Conservation (phyloP, 176 grass and related monocot species). For the Dactylis glomerata region DNA sequence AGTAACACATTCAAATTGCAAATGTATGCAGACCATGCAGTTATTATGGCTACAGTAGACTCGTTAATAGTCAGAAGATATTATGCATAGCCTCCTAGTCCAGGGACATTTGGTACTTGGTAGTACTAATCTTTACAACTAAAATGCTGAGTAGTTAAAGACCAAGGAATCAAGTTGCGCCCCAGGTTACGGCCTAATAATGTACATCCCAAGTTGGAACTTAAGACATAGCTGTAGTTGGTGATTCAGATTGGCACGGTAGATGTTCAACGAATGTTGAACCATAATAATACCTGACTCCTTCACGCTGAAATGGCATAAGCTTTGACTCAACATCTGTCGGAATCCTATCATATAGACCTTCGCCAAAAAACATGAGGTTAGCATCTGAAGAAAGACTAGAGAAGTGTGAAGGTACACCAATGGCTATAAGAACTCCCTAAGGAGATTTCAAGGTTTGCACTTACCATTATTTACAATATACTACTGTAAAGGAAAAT, state of each 20-base stretch:
- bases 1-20: background rate
- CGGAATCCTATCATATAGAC: constrained; percentile 78
- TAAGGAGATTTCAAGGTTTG: constrained; percentile 5
- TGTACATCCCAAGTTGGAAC: background rate
- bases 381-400: constrained; percentile 38
- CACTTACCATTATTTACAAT: background rate
- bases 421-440: background rate
- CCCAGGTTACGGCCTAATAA: background rate
- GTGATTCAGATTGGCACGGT: background rate
- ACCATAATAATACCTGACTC: constrained; percentile 68
- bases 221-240: background rate
- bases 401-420: background rate
- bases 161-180: background rate
- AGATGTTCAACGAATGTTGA: background rate
- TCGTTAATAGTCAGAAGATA: background rate
- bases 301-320: constrained; percentile 86
- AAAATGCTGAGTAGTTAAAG: background rate
- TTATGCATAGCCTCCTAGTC: background rate
- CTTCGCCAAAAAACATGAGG: constrained; percentile 47
- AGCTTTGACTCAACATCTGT: constrained; percentile 67
- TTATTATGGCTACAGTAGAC: background rate
- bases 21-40: constrained; percentile 1
- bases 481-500: constrained; percentile 3
- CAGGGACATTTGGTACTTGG: background rate
- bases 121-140: background rate